Evolutionary conservation across 495 filamentous ascomycete genomes (phyloP).

Genomic region (Cladorrhinum samala): DNA sequence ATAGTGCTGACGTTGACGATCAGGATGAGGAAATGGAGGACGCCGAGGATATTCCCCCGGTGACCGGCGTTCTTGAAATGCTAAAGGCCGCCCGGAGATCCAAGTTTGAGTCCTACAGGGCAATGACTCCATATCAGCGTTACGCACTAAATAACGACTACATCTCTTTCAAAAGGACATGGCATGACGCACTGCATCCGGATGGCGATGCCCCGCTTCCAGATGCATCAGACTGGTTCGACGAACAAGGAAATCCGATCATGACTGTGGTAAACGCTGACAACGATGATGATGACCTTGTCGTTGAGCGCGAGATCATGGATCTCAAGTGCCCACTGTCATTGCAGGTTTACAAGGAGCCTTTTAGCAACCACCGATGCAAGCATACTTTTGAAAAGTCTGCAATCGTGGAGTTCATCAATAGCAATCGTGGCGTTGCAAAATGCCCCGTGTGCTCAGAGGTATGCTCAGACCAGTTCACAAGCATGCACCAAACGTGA

Average conservation of each 20-base stretch:
- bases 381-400: slow-evolving; percentile 74
- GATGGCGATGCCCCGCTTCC: slow-evolving; percentile 60
- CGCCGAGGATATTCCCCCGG: slow-evolving; percentile 11
- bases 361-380: slow-evolving; percentile 70
- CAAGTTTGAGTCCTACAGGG: slow-evolving; percentile 33
- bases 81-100: slow-evolving; percentile 31
- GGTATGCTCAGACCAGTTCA: slow-evolving; percentile 20
- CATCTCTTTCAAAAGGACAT: slow-evolving; percentile 64
- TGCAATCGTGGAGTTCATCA: slow-evolving; percentile 63
- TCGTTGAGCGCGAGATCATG: slow-evolving; percentile 60
- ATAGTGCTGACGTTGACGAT: slow-evolving; percentile 21
- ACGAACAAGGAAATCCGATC: slow-evolving; percentile 41
- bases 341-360: slow-evolving; percentile 62
- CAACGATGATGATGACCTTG: slow-evolving; percentile 64
- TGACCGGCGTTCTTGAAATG: slow-evolving; percentile 26
- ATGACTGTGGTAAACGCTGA: slow-evolving; percentile 29
- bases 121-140: slow-evolving; percentile 35
- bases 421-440: slow-evolving; percentile 24
- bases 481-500: neutral
- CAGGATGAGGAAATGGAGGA: slow-evolving; percentile 18
- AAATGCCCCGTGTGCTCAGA: slow-evolving; percentile 42
- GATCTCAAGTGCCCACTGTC: slow-evolving; percentile 80
- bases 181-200: slow-evolving; percentile 69
- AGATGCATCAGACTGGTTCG: slow-evolving; percentile 68
- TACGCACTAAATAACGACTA: slow-evolving; percentile 79